These are phyloP conservation scores for Colletotrichum coccodes DNA, from an alignment of 2,329 filamentous ascomycete species.

Conservation along the genomic window DNA sequence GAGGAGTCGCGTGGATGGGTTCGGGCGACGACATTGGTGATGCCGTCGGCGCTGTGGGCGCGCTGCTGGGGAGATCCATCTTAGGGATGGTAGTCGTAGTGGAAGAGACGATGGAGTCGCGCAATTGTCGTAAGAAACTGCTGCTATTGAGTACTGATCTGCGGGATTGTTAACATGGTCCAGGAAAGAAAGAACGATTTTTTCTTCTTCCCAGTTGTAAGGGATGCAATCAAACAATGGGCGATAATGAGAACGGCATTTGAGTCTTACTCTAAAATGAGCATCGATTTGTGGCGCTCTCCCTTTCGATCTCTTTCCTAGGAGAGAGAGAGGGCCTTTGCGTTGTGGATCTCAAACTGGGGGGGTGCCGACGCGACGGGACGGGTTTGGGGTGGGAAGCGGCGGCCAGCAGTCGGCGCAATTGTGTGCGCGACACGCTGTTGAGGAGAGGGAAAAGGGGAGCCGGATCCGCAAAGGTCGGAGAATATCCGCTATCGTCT, in stretches of 20 bases:
- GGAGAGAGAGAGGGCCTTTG: background rate
- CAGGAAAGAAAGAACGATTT: background rate
- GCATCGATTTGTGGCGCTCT: slow-evolving; percentile 36
- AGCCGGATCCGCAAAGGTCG: slow-evolving; percentile 11
- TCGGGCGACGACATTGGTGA: slow-evolving; percentile 21
- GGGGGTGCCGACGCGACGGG: slow-evolving; percentile 6
- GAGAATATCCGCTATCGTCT: slow-evolving; percentile 4
- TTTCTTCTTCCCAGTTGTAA: background rate
- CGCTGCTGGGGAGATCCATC: slow-evolving; percentile 30
- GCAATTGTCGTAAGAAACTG: slow-evolving; percentile 43
- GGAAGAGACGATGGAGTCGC: slow-evolving; percentile 39
- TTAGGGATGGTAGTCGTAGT: background rate
- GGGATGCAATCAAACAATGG: background rate
- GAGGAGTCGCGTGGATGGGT: slow-evolving; percentile 20
- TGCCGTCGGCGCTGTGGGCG: slow-evolving; percentile 20
- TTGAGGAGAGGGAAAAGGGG: slow-evolving; percentile 19
- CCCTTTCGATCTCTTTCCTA: slow-evolving; percentile 5
- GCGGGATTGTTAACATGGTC: slow-evolving; percentile 8
- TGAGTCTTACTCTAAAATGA: slow-evolving; percentile 41
- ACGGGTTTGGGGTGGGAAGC: background rate
- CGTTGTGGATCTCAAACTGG: background rate
- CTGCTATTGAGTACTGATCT: slow-evolving; percentile 37
- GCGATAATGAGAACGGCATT: background rate
- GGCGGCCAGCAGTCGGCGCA: background rate
- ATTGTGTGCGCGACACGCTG: background rate